These are phyloP conservation scores for Acanthamoeba royreba DNA, from an alignment of 208 protist species.

Conservation along the genomic window DNA sequence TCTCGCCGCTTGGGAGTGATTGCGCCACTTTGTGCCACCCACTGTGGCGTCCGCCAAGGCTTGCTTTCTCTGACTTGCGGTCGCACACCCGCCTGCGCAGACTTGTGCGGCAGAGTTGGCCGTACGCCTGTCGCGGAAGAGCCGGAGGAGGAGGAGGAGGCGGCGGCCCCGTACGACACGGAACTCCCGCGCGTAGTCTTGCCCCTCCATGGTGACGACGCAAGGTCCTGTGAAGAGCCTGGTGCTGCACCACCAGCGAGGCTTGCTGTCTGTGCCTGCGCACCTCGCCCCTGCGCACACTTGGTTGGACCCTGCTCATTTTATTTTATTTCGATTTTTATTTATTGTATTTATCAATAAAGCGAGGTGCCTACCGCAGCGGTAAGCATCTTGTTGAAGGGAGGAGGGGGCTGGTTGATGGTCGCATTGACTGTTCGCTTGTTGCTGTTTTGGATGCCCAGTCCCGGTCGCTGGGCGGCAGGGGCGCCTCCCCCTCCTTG, in stretches of 20 bases:
- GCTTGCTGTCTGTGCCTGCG: background rate
- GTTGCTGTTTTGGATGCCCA: background rate
- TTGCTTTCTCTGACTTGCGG: background rate
- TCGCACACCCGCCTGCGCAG: background rate
- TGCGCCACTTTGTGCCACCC: background rate
- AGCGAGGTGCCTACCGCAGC: background rate
- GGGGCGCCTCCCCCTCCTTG: too few species aligned
- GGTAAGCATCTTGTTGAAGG: background rate
- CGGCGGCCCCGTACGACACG: background rate
- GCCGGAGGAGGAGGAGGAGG: background rate
- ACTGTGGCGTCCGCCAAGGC: background rate
- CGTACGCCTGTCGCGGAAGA: too few species aligned
- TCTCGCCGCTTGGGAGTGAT: background rate
- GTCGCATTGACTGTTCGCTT: background rate
- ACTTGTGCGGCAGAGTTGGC: background rate
- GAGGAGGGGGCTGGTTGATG: background rate
- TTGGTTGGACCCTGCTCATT: background rate
- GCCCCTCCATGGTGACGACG: background rate
- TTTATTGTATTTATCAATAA: background rate
- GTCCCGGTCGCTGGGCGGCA: background rate
- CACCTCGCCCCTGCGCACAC: too few species aligned
- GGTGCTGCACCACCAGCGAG: background rate
- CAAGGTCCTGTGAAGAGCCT: background rate
- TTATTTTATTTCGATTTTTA: background rate
- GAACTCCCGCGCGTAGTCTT: background rate